phyloP scores from a whole-genome alignment of 1,284 basidiomycete genomes.

The Quambalaria eucalypti region DNA sequence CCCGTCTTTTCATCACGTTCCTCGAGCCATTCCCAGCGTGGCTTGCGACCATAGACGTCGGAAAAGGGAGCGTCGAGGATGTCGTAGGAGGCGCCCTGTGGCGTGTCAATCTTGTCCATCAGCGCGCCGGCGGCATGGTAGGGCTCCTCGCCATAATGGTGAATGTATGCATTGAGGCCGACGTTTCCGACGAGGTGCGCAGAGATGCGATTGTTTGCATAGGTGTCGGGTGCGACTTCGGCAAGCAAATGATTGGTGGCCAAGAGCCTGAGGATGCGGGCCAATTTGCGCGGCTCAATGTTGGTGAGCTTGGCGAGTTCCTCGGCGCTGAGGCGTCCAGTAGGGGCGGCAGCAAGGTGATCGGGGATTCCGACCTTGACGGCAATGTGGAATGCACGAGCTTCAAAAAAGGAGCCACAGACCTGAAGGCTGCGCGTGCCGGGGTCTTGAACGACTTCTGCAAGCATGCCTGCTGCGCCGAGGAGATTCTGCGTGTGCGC shows the following conservation, averaged over 20 bases:
- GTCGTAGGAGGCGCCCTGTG: neutral
- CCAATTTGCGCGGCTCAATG: slow-evolving; percentile 1
- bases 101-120: neutral
- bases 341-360: too few species aligned
- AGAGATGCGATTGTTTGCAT: neutral
- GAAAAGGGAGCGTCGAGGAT: neutral
- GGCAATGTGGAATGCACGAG: too few species aligned
- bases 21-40: neutral
- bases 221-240: neutral
- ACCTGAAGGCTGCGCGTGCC: too few species aligned
- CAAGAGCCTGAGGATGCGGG: slow-evolving; percentile 1
- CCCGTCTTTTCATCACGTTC: neutral
- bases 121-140: neutral
- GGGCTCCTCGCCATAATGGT: neutral
- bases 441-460: too few species aligned
- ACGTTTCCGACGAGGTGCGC: neutral
- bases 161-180: neutral
- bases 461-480: too few species aligned
- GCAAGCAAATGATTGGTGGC: slow-evolving; percentile 1
- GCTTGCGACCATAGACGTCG: neutral
- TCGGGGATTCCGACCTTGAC: too few species aligned
- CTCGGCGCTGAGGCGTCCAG: neutral
- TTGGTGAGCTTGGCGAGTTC: neutral
- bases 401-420: too few species aligned
- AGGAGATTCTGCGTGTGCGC: too few species aligned